Evolutionary conservation across 257 asterid species (phyloP).

Genomic region (Ilex aquifolium): DNA sequence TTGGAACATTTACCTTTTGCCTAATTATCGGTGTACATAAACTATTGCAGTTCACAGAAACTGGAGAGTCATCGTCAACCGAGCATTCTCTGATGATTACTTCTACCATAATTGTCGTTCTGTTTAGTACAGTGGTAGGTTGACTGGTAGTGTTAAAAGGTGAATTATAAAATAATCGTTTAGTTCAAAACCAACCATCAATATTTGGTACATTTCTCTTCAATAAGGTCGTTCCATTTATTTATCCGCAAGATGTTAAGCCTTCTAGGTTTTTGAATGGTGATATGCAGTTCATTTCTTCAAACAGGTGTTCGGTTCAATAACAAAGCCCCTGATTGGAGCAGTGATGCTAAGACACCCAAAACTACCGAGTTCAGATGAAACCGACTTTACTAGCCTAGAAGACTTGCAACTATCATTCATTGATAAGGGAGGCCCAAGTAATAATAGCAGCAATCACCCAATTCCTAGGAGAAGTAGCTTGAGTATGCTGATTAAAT

Average conservation of each 20-base stretch:
- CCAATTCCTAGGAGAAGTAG: background rate
- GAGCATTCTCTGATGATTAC: background rate
- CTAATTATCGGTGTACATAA: background rate
- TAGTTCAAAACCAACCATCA: background rate
- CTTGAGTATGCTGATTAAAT: background rate
- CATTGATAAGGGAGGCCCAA: background rate
- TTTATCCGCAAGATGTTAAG: background rate
- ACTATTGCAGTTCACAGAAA: background rate
- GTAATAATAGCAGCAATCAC: background rate
- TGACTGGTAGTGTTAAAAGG: background rate
- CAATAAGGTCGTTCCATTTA: background rate
- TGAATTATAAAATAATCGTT: background rate
- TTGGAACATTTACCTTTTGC: background rate
- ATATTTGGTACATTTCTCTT: background rate
- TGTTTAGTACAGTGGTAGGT: background rate
- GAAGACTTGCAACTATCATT: background rate
- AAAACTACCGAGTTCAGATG: background rate
- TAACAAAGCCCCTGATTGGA: background rate
- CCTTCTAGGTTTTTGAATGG: background rate
- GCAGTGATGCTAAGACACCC: background rate
- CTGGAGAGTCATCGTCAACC: background rate
- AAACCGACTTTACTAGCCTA: background rate
- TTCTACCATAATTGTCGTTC: background rate
- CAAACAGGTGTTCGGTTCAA: background rate
- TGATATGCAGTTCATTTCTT: background rate